Evolutionary conservation across 768 basidiomycete genomes (phyloP).

Genomic region (Boletus tylopilopsis): DNA sequence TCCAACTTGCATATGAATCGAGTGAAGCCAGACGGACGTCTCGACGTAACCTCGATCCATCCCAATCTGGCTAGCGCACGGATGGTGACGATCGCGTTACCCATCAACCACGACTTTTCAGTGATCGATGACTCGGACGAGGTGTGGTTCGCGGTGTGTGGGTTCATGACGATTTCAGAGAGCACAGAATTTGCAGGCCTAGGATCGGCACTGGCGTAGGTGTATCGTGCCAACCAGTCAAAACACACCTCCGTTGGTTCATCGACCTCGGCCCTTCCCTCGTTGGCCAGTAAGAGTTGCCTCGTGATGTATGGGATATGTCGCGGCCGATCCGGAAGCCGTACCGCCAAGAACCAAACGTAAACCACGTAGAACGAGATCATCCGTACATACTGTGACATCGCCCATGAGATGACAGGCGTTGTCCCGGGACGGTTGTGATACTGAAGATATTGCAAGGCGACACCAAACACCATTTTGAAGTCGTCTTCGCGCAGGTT

Average conservation of each 20-base stretch:
- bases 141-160: constrained; percentile 31
- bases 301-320: constrained; percentile 85
- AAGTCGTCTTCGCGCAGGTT: constrained; percentile 92
- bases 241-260: constrained; percentile 95
- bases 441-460: constrained; percentile 88
- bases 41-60: constrained; percentile 84
- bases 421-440: constrained; percentile 68
- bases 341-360: constrained; percentile 89
- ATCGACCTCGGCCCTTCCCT: constrained; percentile 68
- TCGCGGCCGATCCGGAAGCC: constrained; percentile 72
- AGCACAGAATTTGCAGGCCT: constrained; percentile 78
- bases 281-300: constrained; percentile 83
- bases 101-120: constrained; percentile 83
- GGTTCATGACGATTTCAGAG: constrained; percentile 73
- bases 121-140: constrained; percentile 38
- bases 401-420: constrained; percentile 71
- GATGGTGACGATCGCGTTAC: constrained; percentile 81
- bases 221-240: constrained; percentile 94
- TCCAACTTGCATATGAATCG: constrained; percentile 82
- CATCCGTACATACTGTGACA: constrained; percentile 88
- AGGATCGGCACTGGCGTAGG: constrained; percentile 92
- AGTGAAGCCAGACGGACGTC: constrained; percentile 87
- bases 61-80: constrained; percentile 67
- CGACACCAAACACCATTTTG: constrained; percentile 92
- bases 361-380: constrained; percentile 91